Evolutionary conservation across 2,329 filamentous ascomycete species (phyloP).

Genomic region (Teratosphaeria gauchensis): DNA sequence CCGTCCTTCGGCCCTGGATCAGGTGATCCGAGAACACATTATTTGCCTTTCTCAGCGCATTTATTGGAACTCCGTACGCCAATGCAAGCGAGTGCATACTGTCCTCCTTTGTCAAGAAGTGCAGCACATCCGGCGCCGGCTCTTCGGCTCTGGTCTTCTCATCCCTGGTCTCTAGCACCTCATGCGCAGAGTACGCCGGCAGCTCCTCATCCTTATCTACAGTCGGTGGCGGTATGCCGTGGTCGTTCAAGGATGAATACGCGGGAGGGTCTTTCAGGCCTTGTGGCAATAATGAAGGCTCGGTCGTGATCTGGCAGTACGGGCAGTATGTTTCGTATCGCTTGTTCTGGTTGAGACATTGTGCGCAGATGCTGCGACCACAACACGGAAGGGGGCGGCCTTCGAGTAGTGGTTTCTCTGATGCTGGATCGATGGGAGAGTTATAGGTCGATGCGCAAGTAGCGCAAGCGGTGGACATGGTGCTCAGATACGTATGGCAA

Average conservation of each 20-base stretch:
- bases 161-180: constrained; percentile 13
- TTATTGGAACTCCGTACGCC: constrained; percentile 58
- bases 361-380: constrained; percentile 58
- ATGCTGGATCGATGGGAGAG: constrained; percentile 12
- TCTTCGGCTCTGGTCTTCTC: constrained; percentile 27
- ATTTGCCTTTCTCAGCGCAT: constrained; percentile 56
- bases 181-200: constrained; percentile 35
- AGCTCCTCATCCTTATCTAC: constrained; percentile 25
- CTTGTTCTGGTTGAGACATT: constrained; percentile 58
- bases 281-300: constrained; percentile 48
- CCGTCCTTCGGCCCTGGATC: constrained; percentile 56
- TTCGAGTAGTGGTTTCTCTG: constrained; percentile 51
- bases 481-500: not conserved
- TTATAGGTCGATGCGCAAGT: constrained; percentile 23
- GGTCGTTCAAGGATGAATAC: constrained; percentile 37
- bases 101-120: constrained; percentile 66
- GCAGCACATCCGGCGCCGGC: constrained; percentile 54
- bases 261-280: constrained; percentile 59
- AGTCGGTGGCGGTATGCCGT: constrained; percentile 26
- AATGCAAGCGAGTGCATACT: constrained; percentile 59
- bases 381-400: constrained; percentile 61
- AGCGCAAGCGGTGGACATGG: constrained; percentile 20
- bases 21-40: constrained; percentile 63
- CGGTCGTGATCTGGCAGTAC: constrained; percentile 64
- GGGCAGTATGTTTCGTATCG: constrained; percentile 60